Percentiles rank a stretch among this genome's conserved stretches.
phyloP scores from a whole-genome alignment of 805 yeast species.

The Jamesozyma lodderae region DNA sequence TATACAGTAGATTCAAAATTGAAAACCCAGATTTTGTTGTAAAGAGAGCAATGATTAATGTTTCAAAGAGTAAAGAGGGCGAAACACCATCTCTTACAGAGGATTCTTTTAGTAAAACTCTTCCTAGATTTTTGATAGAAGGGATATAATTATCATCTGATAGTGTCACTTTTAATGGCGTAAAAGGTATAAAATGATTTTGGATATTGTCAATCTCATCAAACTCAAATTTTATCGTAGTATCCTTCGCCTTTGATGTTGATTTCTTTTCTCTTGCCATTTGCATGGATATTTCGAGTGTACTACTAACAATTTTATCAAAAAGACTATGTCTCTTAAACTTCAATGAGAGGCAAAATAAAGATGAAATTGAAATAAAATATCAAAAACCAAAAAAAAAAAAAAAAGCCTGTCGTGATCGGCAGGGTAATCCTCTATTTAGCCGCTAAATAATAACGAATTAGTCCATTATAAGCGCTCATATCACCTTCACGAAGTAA shows the following conservation, averaged over 20 bases:
- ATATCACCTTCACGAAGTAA: constrained; percentile 41
- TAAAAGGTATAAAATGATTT: neutral
- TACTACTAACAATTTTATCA: too few species aligned
- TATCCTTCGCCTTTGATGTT: too few species aligned
- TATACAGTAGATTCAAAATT: constrained; percentile 7
- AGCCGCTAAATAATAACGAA: constrained; percentile 33
- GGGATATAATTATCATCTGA: constrained; percentile 3
- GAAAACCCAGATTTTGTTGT: constrained; percentile 22
- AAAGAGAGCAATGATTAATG: constrained; percentile 13
- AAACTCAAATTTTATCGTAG: neutral
- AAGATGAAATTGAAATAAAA: neutral
- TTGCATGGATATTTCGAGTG: too few species aligned
- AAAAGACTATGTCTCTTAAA: too few species aligned
- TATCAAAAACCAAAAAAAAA: too few species aligned
- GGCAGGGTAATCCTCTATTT: neutral
- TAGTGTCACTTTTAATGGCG: constrained; percentile 1
- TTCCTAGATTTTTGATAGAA: constrained; percentile 4
- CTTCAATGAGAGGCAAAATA: too few species aligned
- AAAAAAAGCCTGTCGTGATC: too few species aligned
- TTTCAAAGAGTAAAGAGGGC: constrained; percentile 2
- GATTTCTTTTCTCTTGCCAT: too few species aligned
- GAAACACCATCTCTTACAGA: neutral
- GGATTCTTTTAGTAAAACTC: neutral
- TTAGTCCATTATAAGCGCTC: constrained; percentile 35
- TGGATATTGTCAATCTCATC: too few species aligned